A percentile compares a stretch with the other conserved stretches of the same genome.
Conservation (phyloP, 495 filamentous ascomycete genomes). For the Tuber magnatum region DNA sequence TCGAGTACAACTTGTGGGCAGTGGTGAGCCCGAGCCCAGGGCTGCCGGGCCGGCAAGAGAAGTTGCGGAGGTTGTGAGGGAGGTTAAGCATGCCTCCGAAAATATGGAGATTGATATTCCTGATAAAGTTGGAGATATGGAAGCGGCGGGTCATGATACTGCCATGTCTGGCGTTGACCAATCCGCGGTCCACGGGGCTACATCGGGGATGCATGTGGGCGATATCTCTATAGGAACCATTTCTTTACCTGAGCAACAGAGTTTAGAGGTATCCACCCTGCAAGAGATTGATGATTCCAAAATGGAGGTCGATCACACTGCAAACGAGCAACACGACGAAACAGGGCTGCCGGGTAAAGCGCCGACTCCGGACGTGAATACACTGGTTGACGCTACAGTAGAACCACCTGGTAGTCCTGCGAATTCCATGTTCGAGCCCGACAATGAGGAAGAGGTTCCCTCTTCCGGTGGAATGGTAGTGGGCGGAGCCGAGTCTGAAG, state of each 20-base stretch:
- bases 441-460: not conserved
- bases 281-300: conserved; percentile 1
- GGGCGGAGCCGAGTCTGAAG: not conserved
- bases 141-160: not conserved
- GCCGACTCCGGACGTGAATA: not conserved
- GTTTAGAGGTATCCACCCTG: not conserved
- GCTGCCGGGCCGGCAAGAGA: conserved; percentile 2
- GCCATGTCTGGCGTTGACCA: not conserved
- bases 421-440: not conserved
- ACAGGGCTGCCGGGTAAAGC: not conserved
- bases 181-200: not conserved
- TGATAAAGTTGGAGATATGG: not conserved
- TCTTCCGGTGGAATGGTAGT: not conserved
- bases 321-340: not conserved
- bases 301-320: conserved; percentile 1
- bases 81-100: conserved; percentile 4
- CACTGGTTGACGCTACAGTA: not conserved
- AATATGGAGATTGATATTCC: not conserved
- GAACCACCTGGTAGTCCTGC: not conserved
- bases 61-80: conserved; percentile 3
- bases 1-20: conserved; percentile 37
- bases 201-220: not conserved
- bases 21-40: conserved; percentile 23
- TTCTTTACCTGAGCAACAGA: not conserved
- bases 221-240: not conserved